These are phyloP conservation scores for Mycosphaerella arachidis DNA, from an alignment of 2,329 filamentous ascomycete genomes.

Conservation along the genomic window DNA sequence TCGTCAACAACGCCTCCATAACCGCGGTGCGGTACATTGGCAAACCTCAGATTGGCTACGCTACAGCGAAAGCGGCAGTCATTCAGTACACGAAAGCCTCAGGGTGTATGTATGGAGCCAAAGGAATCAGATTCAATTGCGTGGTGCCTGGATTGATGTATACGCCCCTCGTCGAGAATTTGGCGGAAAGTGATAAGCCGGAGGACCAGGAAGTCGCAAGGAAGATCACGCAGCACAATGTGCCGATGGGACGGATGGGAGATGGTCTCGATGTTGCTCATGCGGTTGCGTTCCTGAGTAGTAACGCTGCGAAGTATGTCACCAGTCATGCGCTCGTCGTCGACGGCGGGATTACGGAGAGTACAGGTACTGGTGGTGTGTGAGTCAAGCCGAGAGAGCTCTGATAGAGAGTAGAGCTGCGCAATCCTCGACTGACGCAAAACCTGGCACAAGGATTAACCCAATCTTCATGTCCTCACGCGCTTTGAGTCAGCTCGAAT, in stretches of 20 bases:
- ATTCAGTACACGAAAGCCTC: conserved; percentile 28
- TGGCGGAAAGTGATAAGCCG: conserved; percentile 42
- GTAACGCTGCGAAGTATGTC: conserved; percentile 77
- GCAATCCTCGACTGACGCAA: no score
- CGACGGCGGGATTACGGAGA: conserved; percentile 28
- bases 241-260: conserved; percentile 57
- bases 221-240: conserved; percentile 51
- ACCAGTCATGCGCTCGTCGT: conserved; percentile 68
- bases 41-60: conserved; percentile 53
- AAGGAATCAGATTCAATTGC: conserved; percentile 47
- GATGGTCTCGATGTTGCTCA: conserved; percentile 65
- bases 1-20: conserved; percentile 48
- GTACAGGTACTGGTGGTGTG: conserved; percentile 22
- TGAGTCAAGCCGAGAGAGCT: neutral
- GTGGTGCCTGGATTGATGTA: conserved; percentile 56
- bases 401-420: neutral
- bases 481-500: no score
- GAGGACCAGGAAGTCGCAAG: conserved; percentile 49
- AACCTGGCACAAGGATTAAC: no score
- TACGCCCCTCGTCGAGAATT: conserved; percentile 47
- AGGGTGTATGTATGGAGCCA: conserved; percentile 45
- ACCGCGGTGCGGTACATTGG: conserved; percentile 50
- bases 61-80: conserved; percentile 25
- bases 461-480: no score
- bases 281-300: conserved; percentile 82